These are phyloP conservation scores for Talaromyces sp. DNA, from an alignment of 2,329 filamentous ascomycete genomes.

Conservation along the genomic window DNA sequence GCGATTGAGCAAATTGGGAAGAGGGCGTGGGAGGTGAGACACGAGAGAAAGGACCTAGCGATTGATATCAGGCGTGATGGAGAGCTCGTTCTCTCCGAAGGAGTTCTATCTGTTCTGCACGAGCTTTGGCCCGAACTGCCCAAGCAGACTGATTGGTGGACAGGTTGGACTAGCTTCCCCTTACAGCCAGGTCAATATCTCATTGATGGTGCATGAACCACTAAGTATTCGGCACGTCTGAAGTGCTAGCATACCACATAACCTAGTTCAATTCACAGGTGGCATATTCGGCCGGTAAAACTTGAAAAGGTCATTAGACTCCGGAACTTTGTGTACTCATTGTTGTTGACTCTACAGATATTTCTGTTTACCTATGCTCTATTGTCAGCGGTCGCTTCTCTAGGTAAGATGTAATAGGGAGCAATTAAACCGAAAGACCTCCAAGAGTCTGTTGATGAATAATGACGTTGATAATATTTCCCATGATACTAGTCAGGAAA, in stretches of 20 bases:
- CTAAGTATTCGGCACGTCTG: no score
- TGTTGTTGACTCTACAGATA: no score
- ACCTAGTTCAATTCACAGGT: no score
- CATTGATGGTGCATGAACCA: no score
- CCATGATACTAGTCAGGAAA: slow-evolving; percentile 3
- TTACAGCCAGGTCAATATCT: slow-evolving; percentile 1
- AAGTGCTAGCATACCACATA: no score
- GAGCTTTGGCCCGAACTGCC: slow-evolving; percentile 4
- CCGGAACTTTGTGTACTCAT: no score
- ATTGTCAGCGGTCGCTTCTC: no score
- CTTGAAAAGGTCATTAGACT: no score
- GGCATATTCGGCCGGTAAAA: no score
- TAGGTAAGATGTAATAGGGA: no score
- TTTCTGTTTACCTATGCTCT: no score
- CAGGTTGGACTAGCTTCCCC: slow-evolving; percentile 7
- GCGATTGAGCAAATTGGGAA: slow-evolving; percentile 3
- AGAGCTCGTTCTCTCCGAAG: background rate
- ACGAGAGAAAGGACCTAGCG: background rate
- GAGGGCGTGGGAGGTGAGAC: slow-evolving; percentile 2
- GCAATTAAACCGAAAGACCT: no score
- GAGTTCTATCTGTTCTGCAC: slow-evolving; percentile 4
- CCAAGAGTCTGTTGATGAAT: slow-evolving; percentile 1
- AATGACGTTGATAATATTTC: slow-evolving; percentile 5
- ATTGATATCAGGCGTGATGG: background rate
- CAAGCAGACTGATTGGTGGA: background rate